phyloP scores from a whole-genome alignment of 768 basidiomycete genomes.

The Agaricus sinodeliciosus region DNA sequence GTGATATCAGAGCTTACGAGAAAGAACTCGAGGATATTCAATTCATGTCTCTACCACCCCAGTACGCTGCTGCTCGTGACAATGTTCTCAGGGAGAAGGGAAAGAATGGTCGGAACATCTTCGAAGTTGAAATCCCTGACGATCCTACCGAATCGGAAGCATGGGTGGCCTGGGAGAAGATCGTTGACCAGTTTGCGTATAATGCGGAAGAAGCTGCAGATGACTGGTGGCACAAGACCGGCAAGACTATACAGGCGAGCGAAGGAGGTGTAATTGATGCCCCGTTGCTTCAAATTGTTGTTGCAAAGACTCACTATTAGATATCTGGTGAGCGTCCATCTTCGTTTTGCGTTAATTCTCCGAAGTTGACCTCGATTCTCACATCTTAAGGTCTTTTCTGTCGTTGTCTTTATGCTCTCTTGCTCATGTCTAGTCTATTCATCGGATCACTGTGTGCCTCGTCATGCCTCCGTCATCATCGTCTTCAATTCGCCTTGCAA shows the following conservation, averaged over 20 bases:
- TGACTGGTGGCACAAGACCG: conserved; percentile 56
- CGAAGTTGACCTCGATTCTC: not conserved
- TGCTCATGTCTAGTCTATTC: not conserved
- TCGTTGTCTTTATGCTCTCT: not conserved
- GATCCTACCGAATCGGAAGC: conserved; percentile 9
- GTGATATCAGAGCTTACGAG: conserved; percentile 32
- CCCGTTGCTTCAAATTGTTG: not conserved
- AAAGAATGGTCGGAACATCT: conserved; percentile 19
- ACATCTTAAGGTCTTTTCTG: not conserved
- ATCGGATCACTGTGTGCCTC: not conserved
- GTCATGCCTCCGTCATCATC: not conserved
- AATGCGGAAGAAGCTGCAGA: conserved; percentile 54
- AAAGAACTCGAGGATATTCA: conserved; percentile 39
- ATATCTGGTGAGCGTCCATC: not conserved
- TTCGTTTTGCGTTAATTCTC: not conserved
- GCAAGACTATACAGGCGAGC: conserved; percentile 31
- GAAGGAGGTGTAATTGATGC: not conserved
- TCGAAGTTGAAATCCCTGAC: conserved; percentile 8
- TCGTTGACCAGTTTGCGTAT: conserved; percentile 44
- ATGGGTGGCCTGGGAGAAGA: conserved; percentile 38
- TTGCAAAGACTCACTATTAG: conserved; percentile 1
- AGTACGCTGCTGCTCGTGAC: conserved; percentile 36
- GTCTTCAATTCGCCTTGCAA: not conserved
- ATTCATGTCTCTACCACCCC: conserved; percentile 38
- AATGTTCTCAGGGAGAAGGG: conserved; percentile 25